phyloP scores from a whole-genome alignment of 805 yeast species.

The Teunomyces lycoperdinae region DNA sequence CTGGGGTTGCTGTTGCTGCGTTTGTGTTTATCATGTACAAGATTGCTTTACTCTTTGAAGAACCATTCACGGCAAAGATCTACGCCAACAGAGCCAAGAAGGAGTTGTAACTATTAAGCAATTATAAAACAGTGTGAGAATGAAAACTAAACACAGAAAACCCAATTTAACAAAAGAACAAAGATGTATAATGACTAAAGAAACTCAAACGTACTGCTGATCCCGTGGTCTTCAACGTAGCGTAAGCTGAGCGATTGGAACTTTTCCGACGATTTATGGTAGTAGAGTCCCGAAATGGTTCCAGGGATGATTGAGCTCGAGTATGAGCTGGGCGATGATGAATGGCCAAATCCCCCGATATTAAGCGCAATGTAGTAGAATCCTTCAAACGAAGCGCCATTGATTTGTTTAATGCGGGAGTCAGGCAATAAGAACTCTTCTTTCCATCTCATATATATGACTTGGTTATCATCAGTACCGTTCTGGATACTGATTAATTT shows the following conservation, averaged over 20 bases:
- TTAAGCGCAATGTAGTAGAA: slow-evolving; percentile 85
- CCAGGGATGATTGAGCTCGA: slow-evolving; percentile 47
- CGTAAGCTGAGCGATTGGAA: slow-evolving; percentile 72
- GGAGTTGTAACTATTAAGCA: slow-evolving; percentile 1
- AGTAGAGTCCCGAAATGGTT: slow-evolving; percentile 74
- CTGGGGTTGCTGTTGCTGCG: slow-evolving; percentile 72
- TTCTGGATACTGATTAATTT: slow-evolving; percentile 29
- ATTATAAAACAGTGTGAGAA: neutral
- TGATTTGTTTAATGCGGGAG: slow-evolving; percentile 55
- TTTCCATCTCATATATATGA: slow-evolving; percentile 90
- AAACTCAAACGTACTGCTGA: slow-evolving; percentile 24
- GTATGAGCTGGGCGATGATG: neutral
- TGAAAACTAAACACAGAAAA: neutral
- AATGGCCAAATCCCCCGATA: slow-evolving; percentile 38
- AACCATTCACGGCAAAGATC: slow-evolving; percentile 91
- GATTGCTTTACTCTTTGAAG: slow-evolving; percentile 85
- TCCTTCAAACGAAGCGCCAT: slow-evolving; percentile 87
- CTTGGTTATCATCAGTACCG: slow-evolving; percentile 28
- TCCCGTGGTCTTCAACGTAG: slow-evolving; percentile 50
- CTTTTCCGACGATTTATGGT: slow-evolving; percentile 74
- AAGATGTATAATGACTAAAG: slow-evolving; percentile 1
- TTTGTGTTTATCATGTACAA: slow-evolving; percentile 80
- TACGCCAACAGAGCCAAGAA: slow-evolving; percentile 66
- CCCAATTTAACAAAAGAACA: neutral
- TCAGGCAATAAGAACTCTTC: slow-evolving; percentile 86